Conservation (phyloP, 148 eudicot genomes). For the Rhododendron molle region DNA sequence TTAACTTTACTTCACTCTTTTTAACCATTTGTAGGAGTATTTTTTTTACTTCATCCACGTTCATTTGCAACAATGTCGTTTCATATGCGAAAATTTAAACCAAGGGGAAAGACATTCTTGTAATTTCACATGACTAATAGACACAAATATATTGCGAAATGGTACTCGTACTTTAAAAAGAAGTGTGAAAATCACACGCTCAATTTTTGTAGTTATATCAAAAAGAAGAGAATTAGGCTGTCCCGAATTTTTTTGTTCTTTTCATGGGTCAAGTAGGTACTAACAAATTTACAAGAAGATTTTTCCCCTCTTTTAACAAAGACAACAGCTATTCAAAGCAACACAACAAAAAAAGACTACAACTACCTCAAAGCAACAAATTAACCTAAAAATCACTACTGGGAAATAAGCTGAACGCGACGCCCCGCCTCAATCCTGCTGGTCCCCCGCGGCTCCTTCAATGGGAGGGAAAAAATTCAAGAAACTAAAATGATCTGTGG, state of each 20-base stretch:
- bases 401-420: not conserved
- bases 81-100: no score
- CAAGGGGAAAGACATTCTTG: not conserved
- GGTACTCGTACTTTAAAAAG: no score
- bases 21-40: no score
- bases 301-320: not conserved
- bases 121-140: no score
- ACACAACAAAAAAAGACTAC: not conserved
- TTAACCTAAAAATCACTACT: not conserved
- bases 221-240: not conserved
- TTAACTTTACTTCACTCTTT: no score
- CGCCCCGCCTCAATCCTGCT: not conserved
- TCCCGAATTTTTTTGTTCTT: not conserved
- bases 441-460: not conserved
- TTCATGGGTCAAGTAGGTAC: not conserved
- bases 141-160: no score
- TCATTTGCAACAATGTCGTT: no score
- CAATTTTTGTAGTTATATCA: not conserved
- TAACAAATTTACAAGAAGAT: conserved; percentile 6
- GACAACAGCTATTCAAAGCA: not conserved
- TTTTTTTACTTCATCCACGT: no score
- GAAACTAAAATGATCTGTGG: not conserved
- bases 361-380: conserved; percentile 8
- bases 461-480: not conserved
- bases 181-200: not conserved